These are phyloP conservation scores for Cladosporium sp. DNA, from an alignment of 2,329 filamentous ascomycete species.

Conservation along the genomic window DNA sequence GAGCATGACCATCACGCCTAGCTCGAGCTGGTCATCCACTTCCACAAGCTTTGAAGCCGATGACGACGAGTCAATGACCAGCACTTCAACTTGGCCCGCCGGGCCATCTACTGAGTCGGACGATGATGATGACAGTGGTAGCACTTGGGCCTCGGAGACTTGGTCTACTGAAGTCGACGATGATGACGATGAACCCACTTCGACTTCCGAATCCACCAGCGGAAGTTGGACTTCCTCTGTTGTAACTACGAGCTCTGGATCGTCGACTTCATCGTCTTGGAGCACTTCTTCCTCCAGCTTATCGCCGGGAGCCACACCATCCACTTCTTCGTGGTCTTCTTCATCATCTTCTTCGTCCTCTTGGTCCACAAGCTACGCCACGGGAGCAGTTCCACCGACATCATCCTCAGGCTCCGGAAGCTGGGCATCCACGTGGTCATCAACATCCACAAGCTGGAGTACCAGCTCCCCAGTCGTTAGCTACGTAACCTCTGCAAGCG, in stretches of 20 bases:
- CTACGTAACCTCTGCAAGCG: not conserved
- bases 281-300: not conserved
- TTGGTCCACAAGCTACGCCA: too few relatives aligned
- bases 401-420: not conserved
- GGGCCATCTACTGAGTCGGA: too few relatives aligned
- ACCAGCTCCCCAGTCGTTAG: not conserved
- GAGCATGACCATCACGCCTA: too few relatives aligned
- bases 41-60: too few relatives aligned
- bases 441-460: not conserved
- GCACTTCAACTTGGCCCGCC: too few relatives aligned
- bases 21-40: too few relatives aligned
- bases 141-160: too few relatives aligned
- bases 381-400: too few relatives aligned
- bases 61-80: too few relatives aligned
- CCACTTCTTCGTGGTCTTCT: not conserved
- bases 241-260: not conserved
- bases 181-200: not conserved
- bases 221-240: too few relatives aligned
- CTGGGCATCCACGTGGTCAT: not conserved
- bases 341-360: not conserved
- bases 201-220: not conserved
- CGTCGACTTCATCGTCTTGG: too few relatives aligned
- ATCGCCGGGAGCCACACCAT: not conserved
- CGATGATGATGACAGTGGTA: too few relatives aligned
- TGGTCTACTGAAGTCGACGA: not conserved